Evolutionary conservation across 805 yeast species (phyloP).

Genomic region (Spathaspora sp.): DNA sequence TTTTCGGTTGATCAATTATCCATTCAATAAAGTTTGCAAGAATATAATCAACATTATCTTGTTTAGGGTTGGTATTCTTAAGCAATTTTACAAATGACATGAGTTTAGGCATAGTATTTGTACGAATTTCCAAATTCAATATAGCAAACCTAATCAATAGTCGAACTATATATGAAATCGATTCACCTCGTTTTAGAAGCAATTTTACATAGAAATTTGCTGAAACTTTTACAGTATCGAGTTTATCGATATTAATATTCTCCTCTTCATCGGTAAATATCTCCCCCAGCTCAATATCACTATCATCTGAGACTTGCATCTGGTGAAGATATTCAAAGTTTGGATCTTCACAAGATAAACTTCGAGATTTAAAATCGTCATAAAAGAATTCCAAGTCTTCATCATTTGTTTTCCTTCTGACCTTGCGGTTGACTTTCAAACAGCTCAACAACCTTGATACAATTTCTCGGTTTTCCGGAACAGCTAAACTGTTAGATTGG

Average conservation of each 20-base stretch:
- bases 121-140: constrained; percentile 11
- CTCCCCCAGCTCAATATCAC: constrained; percentile 16
- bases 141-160: constrained; percentile 20
- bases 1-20: constrained; percentile 9
- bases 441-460: neutral
- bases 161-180: constrained; percentile 21
- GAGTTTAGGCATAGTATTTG: constrained; percentile 11
- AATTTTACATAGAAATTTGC: constrained; percentile 14
- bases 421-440: neutral
- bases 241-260: constrained; percentile 1
- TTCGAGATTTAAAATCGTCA: constrained; percentile 13
- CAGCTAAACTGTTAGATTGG: constrained; percentile 14
- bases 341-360: constrained; percentile 4
- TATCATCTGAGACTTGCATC: constrained; percentile 28
- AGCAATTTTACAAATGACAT: constrained; percentile 16
- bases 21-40: constrained; percentile 21
- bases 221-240: constrained; percentile 10
- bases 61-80: constrained; percentile 11
- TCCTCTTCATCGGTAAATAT: constrained; percentile 6
- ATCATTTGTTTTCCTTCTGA: neutral
- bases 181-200: constrained; percentile 25
- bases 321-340: constrained; percentile 16
- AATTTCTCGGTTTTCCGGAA: constrained; percentile 1
- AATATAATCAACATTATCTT: constrained; percentile 8
- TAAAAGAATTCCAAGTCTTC: constrained; percentile 8